Evolutionary conservation across 2,329 filamentous ascomycete genomes (phyloP).

Genomic region (Aureobasidium sp.): DNA sequence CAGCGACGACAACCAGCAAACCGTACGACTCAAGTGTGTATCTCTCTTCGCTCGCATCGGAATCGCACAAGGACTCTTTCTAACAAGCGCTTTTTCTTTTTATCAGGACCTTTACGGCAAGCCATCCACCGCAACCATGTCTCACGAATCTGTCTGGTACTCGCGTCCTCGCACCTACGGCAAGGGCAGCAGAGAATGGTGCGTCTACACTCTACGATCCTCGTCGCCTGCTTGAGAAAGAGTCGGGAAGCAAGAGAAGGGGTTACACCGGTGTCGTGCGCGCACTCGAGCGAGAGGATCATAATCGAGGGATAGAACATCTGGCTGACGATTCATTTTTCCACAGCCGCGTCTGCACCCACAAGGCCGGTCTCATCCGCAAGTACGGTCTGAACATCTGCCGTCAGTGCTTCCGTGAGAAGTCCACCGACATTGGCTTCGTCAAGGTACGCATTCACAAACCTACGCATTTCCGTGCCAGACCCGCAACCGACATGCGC

Average conservation of each 20-base stretch:
- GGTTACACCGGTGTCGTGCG: not conserved
- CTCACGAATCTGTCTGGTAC: constrained; percentile 98
- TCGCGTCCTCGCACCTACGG: constrained; percentile 94
- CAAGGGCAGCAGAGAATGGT: constrained; percentile 93
- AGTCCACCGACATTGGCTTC: constrained; percentile 61
- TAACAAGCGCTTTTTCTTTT: constrained; percentile 11
- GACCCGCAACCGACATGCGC: constrained; percentile 13
- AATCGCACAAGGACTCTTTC: not conserved
- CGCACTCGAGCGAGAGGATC: not conserved
- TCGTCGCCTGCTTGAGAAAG: not conserved
- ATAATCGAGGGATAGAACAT: not conserved
- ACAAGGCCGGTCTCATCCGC: constrained; percentile 98
- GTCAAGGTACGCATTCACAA: constrained; percentile 48
- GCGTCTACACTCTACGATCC: constrained; percentile 40
- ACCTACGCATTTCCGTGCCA: constrained; percentile 6
- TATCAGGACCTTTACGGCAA: constrained; percentile 11
- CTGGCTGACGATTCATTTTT: constrained; percentile 24
- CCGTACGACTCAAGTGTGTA: constrained; percentile 16
- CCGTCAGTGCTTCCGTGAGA: constrained; percentile 66
- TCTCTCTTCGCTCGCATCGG: not conserved
- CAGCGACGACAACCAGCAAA: constrained; percentile 15
- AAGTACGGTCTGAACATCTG: constrained; percentile 94
- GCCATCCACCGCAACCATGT: constrained; percentile 53
- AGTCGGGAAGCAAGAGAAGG: constrained; percentile 3
- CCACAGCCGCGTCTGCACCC: constrained; percentile 73